A percentile compares a stretch with the other conserved stretches of the same genome.
Conservation (phyloP, 108 stramenopile species). For the Cyclotella sp. region DNA sequence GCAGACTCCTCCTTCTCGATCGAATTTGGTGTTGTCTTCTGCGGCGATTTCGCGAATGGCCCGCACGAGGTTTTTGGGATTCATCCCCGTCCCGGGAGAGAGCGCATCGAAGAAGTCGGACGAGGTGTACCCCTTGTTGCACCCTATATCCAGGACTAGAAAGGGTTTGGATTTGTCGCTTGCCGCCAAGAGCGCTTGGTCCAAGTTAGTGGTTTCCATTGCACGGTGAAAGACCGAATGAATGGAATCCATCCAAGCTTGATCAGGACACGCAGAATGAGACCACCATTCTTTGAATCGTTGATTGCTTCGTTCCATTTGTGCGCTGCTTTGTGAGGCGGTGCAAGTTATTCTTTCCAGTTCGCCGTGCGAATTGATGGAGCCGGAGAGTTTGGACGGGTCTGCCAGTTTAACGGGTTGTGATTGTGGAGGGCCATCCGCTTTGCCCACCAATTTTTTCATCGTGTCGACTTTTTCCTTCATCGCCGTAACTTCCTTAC, state of each 20-base stretch:
- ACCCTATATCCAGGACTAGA: conserved; percentile 44
- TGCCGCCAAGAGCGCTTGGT: background rate
- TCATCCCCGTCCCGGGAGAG: conserved; percentile 36
- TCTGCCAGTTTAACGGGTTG: background rate
- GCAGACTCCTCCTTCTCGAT: conserved; percentile 45
- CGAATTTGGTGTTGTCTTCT: conserved; percentile 29
- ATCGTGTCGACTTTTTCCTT: conserved; percentile 16
- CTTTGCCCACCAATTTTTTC: conserved; percentile 6
- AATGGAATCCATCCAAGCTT: conserved; percentile 43
- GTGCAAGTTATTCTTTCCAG: conserved; percentile 27
- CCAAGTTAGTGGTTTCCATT: background rate
- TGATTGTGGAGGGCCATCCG: background rate
- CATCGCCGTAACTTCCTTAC: background rate
- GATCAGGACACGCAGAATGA: conserved; percentile 48
- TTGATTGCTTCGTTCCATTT: conserved; percentile 12
- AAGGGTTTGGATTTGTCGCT: conserved; percentile 13
- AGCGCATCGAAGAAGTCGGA: conserved; percentile 45
- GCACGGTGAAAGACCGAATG: conserved; percentile 2
- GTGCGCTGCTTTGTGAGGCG: conserved; percentile 8
- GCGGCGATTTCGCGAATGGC: conserved; percentile 34
- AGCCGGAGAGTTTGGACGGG: background rate
- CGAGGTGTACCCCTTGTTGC: conserved; percentile 55
- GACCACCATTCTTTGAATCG: conserved; percentile 51
- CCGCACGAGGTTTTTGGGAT: conserved; percentile 20
- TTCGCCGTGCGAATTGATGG: conserved; percentile 1